Evolutionary conservation across 2,329 filamentous ascomycete genomes (phyloP), one percentile per base, ranked within the genome.

Genomic region (Zasmidium citrigriseum): DNA sequence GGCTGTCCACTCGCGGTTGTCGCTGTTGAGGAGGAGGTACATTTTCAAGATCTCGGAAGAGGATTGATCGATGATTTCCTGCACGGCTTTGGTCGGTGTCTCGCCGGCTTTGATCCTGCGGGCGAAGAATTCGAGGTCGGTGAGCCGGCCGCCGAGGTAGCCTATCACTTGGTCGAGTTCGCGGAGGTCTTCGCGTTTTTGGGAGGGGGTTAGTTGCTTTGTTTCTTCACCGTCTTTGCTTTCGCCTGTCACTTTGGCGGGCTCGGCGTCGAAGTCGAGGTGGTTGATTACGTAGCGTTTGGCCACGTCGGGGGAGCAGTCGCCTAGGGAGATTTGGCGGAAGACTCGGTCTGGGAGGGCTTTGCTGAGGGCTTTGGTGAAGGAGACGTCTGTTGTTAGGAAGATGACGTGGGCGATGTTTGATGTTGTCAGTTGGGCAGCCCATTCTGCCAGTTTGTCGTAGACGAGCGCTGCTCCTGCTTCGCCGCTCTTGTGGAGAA

Each of bases 371-470:
- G 90, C 88, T 73, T 98, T 98, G 51, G 89, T 89, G 75, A 91
- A 96, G 0, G 91, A 90, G 1, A 91, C 85, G 64, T 98, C 93
- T 57, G 89, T 91, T 0, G 93, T 97, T 38, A 99, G 80, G 80
- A 98, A 96, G 57, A 99, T 88, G 57, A 98, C 92, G 73, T 98
- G 95, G 0, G 93, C 93, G 46, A 96, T 83, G 64, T 97, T 96
- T 53, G 89, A 88, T 47, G 91, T 90, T 0, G 95, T 93, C 24
- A 97, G 78, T 1, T 86, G 82, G 3, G 95, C 92, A 1, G 93
- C 92, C 79, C 93, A 98, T 70, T 97, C 91, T 0, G 92, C 87
- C 50, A 82, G 74, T 68, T 81, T 82, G 68, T 82, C 79, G 57
- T 81, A 81, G 12, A 82, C 77, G 12, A 80, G 68, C 14, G 72